Evolutionary conservation across 2,329 filamentous ascomycete species (phyloP), one percentile per base, ranked within the genome.

Genomic region (Mycogone perniciosa): DNA sequence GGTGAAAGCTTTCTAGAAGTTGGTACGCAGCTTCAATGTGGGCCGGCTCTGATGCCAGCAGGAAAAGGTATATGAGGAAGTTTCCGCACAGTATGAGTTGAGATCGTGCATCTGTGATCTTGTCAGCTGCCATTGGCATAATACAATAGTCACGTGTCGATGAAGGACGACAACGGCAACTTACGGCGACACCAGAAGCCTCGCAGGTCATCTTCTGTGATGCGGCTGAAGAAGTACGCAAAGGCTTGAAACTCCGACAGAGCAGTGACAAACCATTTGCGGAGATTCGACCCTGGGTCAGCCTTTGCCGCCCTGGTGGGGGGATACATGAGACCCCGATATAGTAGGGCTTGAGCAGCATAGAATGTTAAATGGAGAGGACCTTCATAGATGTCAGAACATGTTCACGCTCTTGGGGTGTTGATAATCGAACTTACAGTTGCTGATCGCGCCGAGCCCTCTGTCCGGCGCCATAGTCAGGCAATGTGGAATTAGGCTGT

Each of bases 21-120:
- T 62, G 59, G 42, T 70, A 71, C 0, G 69, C 65, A 1, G 60
- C 57, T 26, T 63, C 62, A 4, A 70, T 63, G 44, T 72, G 64
- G 4, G 53, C 51, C 3, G 59, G 59, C 6, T 67, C 64, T 0
- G 70, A 67, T 1, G 72, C 71, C 4, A 74, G 61, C 1, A 76
- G 62, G 44, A 76, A 76, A 0, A 76, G 64, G 52, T 74, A 74
- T 29, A 76, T 72, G 44, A 76, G 63, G 46, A 76, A 75, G 55
- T 76, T 76, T 11, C 72, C 71, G 35, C 70, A 72, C 0, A 75
- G 61, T 4, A 75, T 74, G 1, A 76, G 59, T 50, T 76, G 72
- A 6, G 71, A 73, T 10, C 73, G 67, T 10, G 59, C 57, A 50
- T 67, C 65, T 63, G 6, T 6, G 2, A 48, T 37, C 40, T 6